Conservation (phyloP, 179 eudicot species). For the Drosera spatulata region DNA sequence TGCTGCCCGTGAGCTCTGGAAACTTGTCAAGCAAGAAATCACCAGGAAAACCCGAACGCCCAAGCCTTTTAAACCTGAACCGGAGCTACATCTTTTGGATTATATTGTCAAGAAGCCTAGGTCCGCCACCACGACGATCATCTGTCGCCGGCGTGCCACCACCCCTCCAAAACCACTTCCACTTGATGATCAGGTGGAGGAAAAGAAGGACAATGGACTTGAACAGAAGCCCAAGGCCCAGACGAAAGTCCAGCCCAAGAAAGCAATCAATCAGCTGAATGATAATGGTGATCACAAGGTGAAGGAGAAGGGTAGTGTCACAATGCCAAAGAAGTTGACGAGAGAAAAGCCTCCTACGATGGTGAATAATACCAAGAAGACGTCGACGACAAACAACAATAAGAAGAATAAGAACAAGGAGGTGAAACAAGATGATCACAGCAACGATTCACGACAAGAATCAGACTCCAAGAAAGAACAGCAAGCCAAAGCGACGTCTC, state of each 20-base stretch:
- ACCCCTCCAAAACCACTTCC: slow-evolving; percentile 15
- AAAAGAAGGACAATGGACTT: no score
- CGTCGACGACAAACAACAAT: slow-evolving; percentile 12
- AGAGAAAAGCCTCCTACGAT: slow-evolving; percentile 11
- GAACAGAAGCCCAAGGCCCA: no score
- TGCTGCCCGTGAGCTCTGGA: slow-evolving; percentile 31
- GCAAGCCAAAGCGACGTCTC: not conserved
- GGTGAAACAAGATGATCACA: not conserved
- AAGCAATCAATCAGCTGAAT: no score
- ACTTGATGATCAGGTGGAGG: not conserved
- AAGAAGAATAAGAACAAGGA: not conserved
- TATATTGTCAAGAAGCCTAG: slow-evolving; percentile 26
- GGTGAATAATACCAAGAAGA: slow-evolving; percentile 11
- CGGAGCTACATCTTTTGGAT: slow-evolving; percentile 13
- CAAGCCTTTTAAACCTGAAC: slow-evolving; percentile 11
- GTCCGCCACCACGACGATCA: slow-evolving; percentile 25
- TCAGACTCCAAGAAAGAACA: slow-evolving; percentile 4
- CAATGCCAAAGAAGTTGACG: slow-evolving; percentile 8
- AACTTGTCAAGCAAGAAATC: slow-evolving; percentile 19
- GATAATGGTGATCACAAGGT: no score
- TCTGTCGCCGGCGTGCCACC: slow-evolving; percentile 17
- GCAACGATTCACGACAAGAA: slow-evolving; percentile 4
- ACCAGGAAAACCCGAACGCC: slow-evolving; percentile 9
- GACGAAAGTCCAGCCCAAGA: no score
- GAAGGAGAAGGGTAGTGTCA: not conserved